These are phyloP conservation scores for Wickerhamiella nectarea DNA, from an alignment of 805 yeast genomes.

Conservation along the genomic window DNA sequence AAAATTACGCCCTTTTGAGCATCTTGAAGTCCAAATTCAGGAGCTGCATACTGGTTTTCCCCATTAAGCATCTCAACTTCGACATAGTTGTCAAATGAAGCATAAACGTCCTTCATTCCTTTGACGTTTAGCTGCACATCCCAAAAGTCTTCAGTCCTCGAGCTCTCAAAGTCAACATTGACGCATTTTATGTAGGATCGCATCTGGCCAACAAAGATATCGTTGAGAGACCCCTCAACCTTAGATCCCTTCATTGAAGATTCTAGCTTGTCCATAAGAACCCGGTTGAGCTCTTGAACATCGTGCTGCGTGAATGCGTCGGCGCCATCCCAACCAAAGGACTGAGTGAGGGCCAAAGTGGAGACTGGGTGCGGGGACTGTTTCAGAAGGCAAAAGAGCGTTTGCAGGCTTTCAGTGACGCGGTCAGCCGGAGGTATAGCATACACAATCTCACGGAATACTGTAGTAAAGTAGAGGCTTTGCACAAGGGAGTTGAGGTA, in stretches of 20 bases:
- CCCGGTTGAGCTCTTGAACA: conserved; percentile 90
- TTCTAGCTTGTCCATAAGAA: conserved; percentile 88
- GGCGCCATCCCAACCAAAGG: conserved; percentile 94
- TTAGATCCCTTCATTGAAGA: conserved; percentile 78
- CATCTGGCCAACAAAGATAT: conserved; percentile 93
- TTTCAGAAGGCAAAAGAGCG: conserved; percentile 69
- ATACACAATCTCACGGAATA: conserved; percentile 73
- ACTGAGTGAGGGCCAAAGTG: conserved; percentile 71
- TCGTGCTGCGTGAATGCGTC: conserved; percentile 98
- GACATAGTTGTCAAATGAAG: conserved; percentile 73
- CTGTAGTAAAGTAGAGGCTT: conserved; percentile 73
- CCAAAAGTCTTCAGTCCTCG: conserved; percentile 92
- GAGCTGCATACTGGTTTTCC: conserved; percentile 91
- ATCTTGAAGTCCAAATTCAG: conserved; percentile 79
- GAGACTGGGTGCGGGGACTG: conserved; percentile 65
- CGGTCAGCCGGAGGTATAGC: conserved; percentile 63
- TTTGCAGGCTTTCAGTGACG: conserved; percentile 75
- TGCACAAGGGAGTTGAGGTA: conserved; percentile 86
- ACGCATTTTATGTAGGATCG: conserved; percentile 86
- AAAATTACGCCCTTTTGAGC: conserved; percentile 94
- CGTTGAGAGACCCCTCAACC: conserved; percentile 61
- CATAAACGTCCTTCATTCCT: conserved; percentile 54
- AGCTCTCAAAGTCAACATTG: conserved; percentile 83
- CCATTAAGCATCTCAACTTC: conserved; percentile 84
- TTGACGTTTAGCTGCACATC: conserved; percentile 93